These are phyloP conservation scores for Chlamydomonas reinhardtii DNA, from an alignment of 163 green algal genomes.

Conservation along the genomic window DNA sequence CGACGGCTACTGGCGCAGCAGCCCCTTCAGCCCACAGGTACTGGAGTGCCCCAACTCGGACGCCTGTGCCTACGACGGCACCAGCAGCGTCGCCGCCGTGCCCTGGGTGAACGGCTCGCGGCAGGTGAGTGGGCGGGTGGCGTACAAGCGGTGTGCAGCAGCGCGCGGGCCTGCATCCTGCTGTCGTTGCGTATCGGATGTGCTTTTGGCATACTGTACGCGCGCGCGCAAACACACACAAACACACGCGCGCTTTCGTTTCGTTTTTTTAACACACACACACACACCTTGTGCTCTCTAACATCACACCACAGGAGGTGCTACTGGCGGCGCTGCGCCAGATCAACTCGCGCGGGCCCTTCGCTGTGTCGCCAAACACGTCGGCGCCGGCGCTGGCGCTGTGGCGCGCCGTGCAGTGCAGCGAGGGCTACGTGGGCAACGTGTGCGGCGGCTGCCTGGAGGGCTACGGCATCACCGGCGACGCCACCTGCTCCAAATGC, in stretches of 20 bases:
- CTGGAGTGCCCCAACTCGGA: conserved; percentile 26
- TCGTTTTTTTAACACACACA: too few species aligned
- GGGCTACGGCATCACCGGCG: conserved; percentile 19
- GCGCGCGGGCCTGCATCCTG: too few species aligned
- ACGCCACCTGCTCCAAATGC: conserved; percentile 21
- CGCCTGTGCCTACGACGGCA: conserved; percentile 43
- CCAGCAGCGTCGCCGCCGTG: neutral
- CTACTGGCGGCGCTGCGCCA: neutral
- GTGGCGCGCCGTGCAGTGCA: conserved; percentile 39
- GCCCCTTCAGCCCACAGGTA: conserved; percentile 44
- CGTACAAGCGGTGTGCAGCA: too few species aligned
- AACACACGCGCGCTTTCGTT: too few species aligned
- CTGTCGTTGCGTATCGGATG: too few species aligned
- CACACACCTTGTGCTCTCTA: too few species aligned
- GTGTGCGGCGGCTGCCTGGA: conserved; percentile 27
- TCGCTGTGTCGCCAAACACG: neutral
- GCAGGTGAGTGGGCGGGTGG: neutral
- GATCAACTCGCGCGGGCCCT: neutral
- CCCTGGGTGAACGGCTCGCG: neutral
- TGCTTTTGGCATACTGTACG: too few species aligned
- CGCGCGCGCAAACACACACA: too few species aligned
- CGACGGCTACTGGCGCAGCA: conserved; percentile 43
- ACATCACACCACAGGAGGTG: neutral
- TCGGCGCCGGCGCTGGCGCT: neutral
- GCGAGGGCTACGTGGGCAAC: conserved; percentile 41